Percentiles rank a stretch among this genome's conserved stretches.
Evolutionary conservation across 2,329 filamentous ascomycete species (phyloP).

Genomic region (Aspergillus sergii): DNA sequence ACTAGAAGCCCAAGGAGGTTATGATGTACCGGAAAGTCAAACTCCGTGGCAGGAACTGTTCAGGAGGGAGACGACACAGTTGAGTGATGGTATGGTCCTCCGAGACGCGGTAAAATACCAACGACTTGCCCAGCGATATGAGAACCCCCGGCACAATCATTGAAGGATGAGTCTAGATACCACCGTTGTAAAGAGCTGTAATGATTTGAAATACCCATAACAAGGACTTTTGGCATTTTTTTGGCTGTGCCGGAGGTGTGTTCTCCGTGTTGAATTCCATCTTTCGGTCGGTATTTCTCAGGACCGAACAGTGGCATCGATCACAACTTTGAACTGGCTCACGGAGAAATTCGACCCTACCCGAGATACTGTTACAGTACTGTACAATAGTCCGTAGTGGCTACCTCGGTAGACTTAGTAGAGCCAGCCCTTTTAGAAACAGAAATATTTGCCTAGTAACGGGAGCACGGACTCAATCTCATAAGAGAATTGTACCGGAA

Average conservation of each 20-base stretch:
- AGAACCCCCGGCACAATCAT: conserved; percentile 50
- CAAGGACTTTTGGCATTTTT: neutral
- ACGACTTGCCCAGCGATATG: conserved; percentile 47
- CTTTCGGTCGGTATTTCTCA: neutral
- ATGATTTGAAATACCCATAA: neutral
- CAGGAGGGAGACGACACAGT: conserved; percentile 48
- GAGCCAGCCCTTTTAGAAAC: neutral
- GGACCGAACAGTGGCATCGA: neutral
- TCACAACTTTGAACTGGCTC: neutral
- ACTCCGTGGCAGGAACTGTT: conserved; percentile 58
- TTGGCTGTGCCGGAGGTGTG: neutral
- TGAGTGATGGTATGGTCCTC: conserved; percentile 53
- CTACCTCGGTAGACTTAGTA: neutral
- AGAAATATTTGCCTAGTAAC: neutral
- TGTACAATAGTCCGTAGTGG: neutral
- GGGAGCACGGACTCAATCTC: neutral
- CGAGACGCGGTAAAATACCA: conserved; percentile 51
- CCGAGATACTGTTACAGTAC: neutral
- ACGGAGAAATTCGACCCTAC: neutral
- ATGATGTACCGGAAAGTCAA: conserved; percentile 44
- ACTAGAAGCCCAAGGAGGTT: conserved; percentile 43
- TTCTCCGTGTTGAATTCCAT: neutral
- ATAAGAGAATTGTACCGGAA: neutral
- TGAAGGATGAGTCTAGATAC: conserved; percentile 21
- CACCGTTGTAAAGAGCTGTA: neutral